These are phyloP conservation scores for Emergomyces pasteurianus DNA, from an alignment of 2,329 filamentous ascomycete species.

Conservation along the genomic window DNA sequence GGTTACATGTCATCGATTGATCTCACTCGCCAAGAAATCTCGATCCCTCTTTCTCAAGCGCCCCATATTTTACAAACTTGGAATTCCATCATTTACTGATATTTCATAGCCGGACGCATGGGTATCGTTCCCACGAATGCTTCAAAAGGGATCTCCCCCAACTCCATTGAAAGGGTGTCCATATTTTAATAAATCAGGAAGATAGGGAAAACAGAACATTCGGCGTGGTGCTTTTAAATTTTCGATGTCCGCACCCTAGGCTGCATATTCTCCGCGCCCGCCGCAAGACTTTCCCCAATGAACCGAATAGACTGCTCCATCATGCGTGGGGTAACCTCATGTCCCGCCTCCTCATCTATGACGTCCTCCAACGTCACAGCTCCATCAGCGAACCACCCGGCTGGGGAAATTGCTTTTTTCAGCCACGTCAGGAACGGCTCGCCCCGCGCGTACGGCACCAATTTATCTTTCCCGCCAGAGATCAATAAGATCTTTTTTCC, in stretches of 20 bases:
- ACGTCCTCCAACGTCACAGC: constrained; percentile 45
- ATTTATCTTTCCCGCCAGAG: constrained; percentile 44
- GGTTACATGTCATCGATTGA: background rate
- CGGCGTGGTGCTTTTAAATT: background rate
- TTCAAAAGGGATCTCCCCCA: background rate
- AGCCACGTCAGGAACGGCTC: constrained; percentile 46
- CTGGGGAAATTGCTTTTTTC: constrained; percentile 32
- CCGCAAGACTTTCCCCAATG: constrained; percentile 33
- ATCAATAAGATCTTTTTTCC: constrained; percentile 45
- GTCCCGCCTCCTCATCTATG: constrained; percentile 44
- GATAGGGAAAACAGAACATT: background rate
- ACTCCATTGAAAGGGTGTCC: background rate
- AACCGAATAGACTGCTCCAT: constrained; percentile 43
- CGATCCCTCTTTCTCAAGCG: background rate
- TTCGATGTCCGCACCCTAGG: constrained; percentile 2
- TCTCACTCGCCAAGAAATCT: background rate
- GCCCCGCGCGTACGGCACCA: constrained; percentile 48
- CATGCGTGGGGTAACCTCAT: constrained; percentile 48
- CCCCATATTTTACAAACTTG: background rate
- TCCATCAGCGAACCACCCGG: constrained; percentile 39
- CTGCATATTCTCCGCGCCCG: constrained; percentile 9
- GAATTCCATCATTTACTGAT: background rate
- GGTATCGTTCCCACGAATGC: background rate
- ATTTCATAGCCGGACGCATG: background rate
- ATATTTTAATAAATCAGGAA: background rate